These are phyloP conservation scores for Coelastrella sp. DNA, from an alignment of 139 green algal genomes.

Conservation along the genomic window DNA sequence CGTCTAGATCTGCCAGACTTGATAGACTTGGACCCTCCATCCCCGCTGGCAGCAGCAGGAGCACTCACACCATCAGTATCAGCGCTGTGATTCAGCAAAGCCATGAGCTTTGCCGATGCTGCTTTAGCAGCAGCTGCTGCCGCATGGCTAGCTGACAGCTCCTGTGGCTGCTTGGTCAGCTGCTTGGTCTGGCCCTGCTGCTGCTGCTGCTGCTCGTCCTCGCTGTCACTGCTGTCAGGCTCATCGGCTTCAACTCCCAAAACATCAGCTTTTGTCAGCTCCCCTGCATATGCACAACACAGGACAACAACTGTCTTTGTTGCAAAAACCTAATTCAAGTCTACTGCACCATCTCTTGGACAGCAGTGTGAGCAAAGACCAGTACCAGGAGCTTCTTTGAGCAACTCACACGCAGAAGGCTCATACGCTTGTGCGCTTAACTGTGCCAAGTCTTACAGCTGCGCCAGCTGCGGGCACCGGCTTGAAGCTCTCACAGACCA, in stretches of 20 bases:
- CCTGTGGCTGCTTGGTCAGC: neutral
- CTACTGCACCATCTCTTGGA: too few relatives aligned
- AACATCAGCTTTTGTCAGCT: constrained; percentile 72
- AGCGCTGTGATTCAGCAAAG: neutral
- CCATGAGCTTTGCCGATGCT: constrained; percentile 12
- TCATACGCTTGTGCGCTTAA: neutral
- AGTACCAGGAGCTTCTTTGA: too few relatives aligned
- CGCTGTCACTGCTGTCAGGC: constrained; percentile 49
- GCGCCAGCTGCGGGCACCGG: neutral
- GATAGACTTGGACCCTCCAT: neutral
- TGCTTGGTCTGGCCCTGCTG: neutral
- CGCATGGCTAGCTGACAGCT: neutral
- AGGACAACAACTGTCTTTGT: too few relatives aligned
- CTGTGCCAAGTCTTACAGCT: neutral
- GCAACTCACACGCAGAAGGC: too few relatives aligned
- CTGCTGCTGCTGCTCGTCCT: constrained; percentile 47
- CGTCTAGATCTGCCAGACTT: neutral
- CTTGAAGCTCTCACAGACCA: neutral
- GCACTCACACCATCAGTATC: neutral
- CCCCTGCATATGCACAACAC: constrained; percentile 43
- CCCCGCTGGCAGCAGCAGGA: neutral
- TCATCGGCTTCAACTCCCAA: constrained; percentile 54
- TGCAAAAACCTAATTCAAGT: too few relatives aligned
- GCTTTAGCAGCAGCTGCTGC: constrained; percentile 37
- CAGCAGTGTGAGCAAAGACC: too few relatives aligned